Evolutionary conservation across 148 eudicot genomes (phyloP).

Genomic region (Drosera capensis): DNA sequence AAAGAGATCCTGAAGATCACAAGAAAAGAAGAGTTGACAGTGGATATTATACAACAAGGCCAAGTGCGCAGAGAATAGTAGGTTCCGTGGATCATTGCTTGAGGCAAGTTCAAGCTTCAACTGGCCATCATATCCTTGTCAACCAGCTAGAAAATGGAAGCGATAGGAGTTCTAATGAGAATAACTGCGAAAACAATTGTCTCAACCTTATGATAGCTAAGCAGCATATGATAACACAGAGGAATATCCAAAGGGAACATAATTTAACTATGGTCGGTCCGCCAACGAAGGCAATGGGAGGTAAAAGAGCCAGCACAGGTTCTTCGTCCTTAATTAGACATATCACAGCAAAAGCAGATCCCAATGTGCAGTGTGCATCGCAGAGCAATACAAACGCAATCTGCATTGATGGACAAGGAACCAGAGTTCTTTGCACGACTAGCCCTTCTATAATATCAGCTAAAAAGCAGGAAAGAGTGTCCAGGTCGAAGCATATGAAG

Average conservation of each 20-base stretch:
- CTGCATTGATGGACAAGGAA: conserved; percentile 8
- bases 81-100: conserved; percentile 2
- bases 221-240: neutral
- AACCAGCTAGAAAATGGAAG: conserved; percentile 7
- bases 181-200: conserved; percentile 3
- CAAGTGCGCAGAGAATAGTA: conserved; percentile 1
- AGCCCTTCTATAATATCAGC: conserved; percentile 8
- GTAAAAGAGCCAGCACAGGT: conserved; percentile 6
- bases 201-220: conserved; percentile 3
- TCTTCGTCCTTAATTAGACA: conserved; percentile 8
- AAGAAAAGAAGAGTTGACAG: conserved; percentile 16
- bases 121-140: neutral
- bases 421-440: conserved; percentile 1
- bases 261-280: conserved; percentile 14
- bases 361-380: conserved; percentile 9
- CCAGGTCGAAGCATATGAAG: conserved; percentile 8
- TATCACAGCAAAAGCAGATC: conserved; percentile 4
- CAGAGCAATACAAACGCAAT: conserved; percentile 2
- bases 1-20: conserved; percentile 9
- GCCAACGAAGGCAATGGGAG: conserved; percentile 4
- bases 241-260: conserved; percentile 11
- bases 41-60: conserved; percentile 6
- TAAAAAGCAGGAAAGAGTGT: conserved; percentile 7
- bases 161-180: conserved; percentile 4
- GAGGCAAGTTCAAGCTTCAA: conserved; percentile 5